Base-by-base conservation (phyloP, 73 alveolate genomes). In the Paramecium sonneborni region DNA sequence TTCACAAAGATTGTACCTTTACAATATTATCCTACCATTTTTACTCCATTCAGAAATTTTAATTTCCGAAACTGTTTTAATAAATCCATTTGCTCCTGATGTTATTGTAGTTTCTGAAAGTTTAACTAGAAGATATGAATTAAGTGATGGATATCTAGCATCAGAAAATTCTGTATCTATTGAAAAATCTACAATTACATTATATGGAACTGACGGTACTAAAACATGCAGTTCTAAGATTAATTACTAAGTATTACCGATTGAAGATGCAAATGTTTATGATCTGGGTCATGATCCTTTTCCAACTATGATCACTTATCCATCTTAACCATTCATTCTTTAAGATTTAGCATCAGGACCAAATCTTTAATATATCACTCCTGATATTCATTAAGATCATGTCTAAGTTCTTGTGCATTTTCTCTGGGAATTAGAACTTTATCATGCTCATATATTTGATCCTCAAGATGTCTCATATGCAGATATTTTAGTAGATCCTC, bases 41-140 rank as follows among this genome's bases (percentile, higher is more conserved):
- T 62, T 62, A 14, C 20, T 62, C 7, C 39, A 26, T 12, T 30
- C 6, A 32, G 84, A 62, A 62, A 21, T 24, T 5, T 32, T 62
- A 20, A 26, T 32, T 11, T 30, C 84, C 0, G 10, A 5, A 62
- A 32, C 39, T 9, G 10, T 30, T 4, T n/a, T 74, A 5, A 67
- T 74, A 6, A 79, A 79, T 79, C 90, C 90, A n/a, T 79, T 15
- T 41, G 90, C 20, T n/a, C 90, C 90, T 20, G 90, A 79, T 79
- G 39, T 46, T 9, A 62, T 79, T 21, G 44, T 26, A 3, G 43
- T 79, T n/a, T 21, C 34, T 11, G 11, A 14, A 6, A 30, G 24
- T 24, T 79, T 18, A 8, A 20, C 90, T 24, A 11, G 34, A 30
- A 79, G 90, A 44, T 79, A 43, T 46, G 41, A 39, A 34, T 23